phyloP scores from a whole-genome alignment of 108 stramenopile species.

The Cyclotella cryptica region DNA sequence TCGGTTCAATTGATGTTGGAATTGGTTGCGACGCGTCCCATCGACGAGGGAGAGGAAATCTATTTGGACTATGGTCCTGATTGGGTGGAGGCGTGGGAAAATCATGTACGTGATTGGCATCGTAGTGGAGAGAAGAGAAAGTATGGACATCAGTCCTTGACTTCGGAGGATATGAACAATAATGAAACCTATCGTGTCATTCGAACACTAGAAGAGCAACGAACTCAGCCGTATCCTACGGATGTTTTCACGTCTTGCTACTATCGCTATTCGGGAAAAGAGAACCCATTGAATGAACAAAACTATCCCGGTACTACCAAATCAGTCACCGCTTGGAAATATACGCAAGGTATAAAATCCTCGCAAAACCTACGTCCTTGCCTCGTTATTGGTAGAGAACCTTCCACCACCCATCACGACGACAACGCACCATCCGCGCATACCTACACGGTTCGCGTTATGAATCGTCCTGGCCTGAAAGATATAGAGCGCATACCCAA shows the following conservation, averaged over 20 bases:
- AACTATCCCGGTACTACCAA: too few relatives aligned
- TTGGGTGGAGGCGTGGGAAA: conserved; percentile 22
- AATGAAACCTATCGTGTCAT: conserved; percentile 19
- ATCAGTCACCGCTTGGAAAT: too few relatives aligned
- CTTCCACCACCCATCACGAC: too few relatives aligned
- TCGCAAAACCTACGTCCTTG: too few relatives aligned
- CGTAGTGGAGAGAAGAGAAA: not conserved
- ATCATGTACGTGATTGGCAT: conserved; percentile 52
- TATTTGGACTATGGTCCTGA: not conserved
- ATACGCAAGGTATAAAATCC: too few relatives aligned
- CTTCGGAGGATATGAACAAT: conserved; percentile 4
- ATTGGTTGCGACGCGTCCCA: conserved; percentile 53
- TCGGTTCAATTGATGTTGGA: conserved; percentile 51
- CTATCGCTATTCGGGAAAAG: too few relatives aligned
- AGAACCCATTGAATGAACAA: too few relatives aligned
- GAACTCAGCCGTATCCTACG: conserved; percentile 61
- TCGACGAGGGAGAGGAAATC: conserved; percentile 33
- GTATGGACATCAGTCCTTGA: conserved; percentile 6
- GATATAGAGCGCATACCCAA: too few relatives aligned
- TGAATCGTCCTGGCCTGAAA: too few relatives aligned
- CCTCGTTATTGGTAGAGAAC: too few relatives aligned
- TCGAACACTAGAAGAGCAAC: conserved; percentile 63
- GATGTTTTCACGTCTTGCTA: conserved; percentile 47
- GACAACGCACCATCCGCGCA: too few relatives aligned
- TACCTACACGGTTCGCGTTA: too few relatives aligned